phyloP scores from a whole-genome alignment of 2,329 filamentous ascomycete species.

The Podosphaera xanthii region DNA sequence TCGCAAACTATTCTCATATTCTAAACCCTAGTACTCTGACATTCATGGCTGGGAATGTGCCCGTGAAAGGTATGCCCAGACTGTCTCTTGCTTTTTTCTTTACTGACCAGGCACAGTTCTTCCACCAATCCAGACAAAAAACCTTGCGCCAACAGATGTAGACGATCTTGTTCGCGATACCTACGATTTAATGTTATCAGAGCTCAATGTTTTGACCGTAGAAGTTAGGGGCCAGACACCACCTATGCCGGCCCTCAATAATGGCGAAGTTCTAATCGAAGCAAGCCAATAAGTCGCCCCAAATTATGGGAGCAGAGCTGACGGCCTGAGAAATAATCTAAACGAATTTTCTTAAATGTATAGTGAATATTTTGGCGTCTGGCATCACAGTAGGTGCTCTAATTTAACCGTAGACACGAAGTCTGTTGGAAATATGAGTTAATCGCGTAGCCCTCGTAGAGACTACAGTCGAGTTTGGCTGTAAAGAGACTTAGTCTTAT shows the following conservation, averaged over 20 bases:
- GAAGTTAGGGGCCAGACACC: slow-evolving; percentile 23
- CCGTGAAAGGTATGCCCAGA: slow-evolving; percentile 40
- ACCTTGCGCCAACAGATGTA: slow-evolving; percentile 53
- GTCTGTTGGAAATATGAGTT: too few relatives aligned
- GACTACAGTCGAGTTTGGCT: too few relatives aligned
- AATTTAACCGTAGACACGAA: too few relatives aligned
- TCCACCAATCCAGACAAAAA: slow-evolving; percentile 55
- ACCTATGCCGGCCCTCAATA: slow-evolving; percentile 7
- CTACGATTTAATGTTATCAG: slow-evolving; percentile 52
- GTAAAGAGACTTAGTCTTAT: too few relatives aligned
- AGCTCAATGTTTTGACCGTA: slow-evolving; percentile 30
- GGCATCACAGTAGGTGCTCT: too few relatives aligned
- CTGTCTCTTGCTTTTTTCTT: neutral
- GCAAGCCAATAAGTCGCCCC: too few relatives aligned
- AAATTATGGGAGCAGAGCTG: too few relatives aligned
- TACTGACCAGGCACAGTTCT: slow-evolving; percentile 31
- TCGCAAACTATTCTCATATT: slow-evolving; percentile 58
- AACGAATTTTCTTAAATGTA: too few relatives aligned
- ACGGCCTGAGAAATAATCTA: too few relatives aligned
- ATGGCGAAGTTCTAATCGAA: neutral
- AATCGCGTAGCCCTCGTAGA: too few relatives aligned
- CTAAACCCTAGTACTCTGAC: slow-evolving; percentile 38
- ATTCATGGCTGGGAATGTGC: slow-evolving; percentile 48
- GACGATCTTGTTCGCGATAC: slow-evolving; percentile 46
- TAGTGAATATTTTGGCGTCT: too few relatives aligned